Conservation (phyloP, 2,329 filamentous ascomycete species). For the Epicoccum nigrum region DNA sequence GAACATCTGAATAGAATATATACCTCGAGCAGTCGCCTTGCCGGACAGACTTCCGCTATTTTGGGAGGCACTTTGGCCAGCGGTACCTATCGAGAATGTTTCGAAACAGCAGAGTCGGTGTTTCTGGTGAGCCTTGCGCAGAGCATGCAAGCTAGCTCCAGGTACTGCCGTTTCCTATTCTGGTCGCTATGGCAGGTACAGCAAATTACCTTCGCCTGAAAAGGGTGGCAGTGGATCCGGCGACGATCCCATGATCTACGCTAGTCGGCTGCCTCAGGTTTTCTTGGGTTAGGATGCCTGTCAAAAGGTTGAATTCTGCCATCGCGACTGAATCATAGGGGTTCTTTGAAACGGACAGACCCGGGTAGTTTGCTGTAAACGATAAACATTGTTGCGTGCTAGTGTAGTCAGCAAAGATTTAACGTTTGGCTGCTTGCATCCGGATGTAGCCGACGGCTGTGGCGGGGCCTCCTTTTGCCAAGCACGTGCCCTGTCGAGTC, state of each 20-base stretch:
- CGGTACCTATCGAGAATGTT: conserved; percentile 2
- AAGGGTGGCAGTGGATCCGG: not conserved
- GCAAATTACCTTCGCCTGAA: not conserved
- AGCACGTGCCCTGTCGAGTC: not conserved
- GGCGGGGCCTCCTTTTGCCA: not conserved
- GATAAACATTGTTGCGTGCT: not conserved
- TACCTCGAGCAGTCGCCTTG: not conserved
- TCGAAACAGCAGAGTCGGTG: conserved; percentile 4
- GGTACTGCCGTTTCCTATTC: not conserved
- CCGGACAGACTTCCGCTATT: not conserved
- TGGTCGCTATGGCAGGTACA: not conserved
- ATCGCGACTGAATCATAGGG: not conserved
- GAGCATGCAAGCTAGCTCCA: not conserved
- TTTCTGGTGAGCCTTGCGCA: conserved; percentile 1
- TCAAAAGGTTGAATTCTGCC: not conserved
- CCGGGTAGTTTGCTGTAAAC: not conserved
- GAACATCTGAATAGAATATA: not conserved
- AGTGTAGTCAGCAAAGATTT: not conserved
- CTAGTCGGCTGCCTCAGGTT: not conserved
- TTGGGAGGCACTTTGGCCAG: conserved; percentile 2
- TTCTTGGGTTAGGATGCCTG: too few species aligned
- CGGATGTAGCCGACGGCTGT: not conserved
- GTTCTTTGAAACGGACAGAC: not conserved
- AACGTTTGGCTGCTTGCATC: not conserved
- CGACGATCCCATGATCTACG: conserved; percentile 1